A percentile compares a stretch with the other conserved stretches of the same genome.
These are phyloP conservation scores for Colletotrichum sp. DNA, from an alignment of 2,329 filamentous ascomycete genomes.

Conservation along the genomic window DNA sequence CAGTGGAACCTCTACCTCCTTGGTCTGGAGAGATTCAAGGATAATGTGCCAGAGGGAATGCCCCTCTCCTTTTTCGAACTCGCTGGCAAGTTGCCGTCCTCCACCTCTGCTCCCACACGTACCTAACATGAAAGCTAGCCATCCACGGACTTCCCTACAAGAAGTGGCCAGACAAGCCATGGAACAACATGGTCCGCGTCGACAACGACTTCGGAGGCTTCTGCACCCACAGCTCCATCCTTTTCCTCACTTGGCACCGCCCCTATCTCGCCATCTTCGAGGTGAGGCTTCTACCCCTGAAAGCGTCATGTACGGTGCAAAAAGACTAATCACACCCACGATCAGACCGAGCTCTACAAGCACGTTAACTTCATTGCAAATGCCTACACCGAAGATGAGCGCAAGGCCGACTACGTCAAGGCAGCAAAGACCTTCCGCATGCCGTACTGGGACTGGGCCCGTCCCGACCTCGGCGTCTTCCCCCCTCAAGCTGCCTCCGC, in stretches of 20 bases:
- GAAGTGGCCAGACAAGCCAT: constrained; percentile 25
- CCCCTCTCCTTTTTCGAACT: constrained; percentile 15
- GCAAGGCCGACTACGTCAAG: constrained; percentile 26
- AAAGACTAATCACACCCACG: background rate
- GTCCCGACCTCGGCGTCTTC: constrained; percentile 15
- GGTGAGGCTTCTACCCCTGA: constrained; percentile 34
- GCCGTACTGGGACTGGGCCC: constrained; percentile 39
- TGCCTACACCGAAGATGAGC: constrained; percentile 23
- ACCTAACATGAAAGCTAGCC: constrained; percentile 24
- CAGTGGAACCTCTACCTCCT: constrained; percentile 19
- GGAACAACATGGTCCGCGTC: constrained; percentile 19
- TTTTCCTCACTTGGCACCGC: constrained; percentile 72
- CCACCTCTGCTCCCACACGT: background rate
- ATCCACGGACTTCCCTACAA: constrained; percentile 37
- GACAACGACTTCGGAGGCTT: constrained; percentile 60
- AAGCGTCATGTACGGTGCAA: background rate
- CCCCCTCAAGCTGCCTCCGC: constrained; percentile 25
- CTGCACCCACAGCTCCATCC: constrained; percentile 64
- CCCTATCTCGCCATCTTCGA: constrained; percentile 68
- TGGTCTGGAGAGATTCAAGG: constrained; percentile 15
- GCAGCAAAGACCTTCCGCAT: constrained; percentile 33
- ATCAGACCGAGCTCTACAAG: constrained; percentile 27
- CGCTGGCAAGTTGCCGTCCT: background rate
- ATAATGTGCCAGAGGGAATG: background rate
- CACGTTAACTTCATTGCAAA: constrained; percentile 27